phyloP scores from a whole-genome alignment of 2,329 filamentous ascomycete species.

The Colletotrichum siamense region DNA sequence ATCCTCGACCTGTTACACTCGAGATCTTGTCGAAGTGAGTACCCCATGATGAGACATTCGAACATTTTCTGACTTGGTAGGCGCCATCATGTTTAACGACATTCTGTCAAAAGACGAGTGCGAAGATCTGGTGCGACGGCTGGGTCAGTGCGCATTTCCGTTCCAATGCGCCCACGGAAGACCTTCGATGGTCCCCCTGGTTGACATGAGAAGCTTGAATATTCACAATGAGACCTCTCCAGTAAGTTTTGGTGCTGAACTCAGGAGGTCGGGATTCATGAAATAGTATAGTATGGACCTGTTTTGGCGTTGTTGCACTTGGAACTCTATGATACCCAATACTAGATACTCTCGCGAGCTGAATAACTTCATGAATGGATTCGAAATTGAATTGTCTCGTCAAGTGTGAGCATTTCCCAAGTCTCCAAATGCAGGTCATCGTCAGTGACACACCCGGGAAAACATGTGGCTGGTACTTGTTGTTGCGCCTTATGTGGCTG shows the following conservation, averaged over 20 bases:
- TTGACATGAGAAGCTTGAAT: constrained; percentile 48
- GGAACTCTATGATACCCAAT: neutral
- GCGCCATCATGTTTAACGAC: constrained; percentile 88
- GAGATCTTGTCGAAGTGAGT: constrained; percentile 72
- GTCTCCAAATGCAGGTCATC: neutral
- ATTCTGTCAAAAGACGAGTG: constrained; percentile 64
- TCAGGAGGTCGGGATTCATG: neutral
- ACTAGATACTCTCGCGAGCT: neutral
- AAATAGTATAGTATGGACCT: neutral
- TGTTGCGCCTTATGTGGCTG: neutral
- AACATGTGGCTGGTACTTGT: neutral
- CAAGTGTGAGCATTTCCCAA: neutral
- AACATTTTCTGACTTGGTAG: constrained; percentile 31
- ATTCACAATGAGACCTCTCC: neutral
- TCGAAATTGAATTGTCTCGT: neutral
- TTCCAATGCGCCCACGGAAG: constrained; percentile 86
- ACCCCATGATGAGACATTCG: neutral
- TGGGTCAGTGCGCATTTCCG: constrained; percentile 73
- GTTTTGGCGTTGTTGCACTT: neutral
- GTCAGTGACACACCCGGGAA: neutral
- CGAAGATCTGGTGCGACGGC: constrained; percentile 54
- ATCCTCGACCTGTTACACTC: constrained; percentile 81
- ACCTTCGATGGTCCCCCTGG: constrained; percentile 68
- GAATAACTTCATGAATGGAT: neutral
- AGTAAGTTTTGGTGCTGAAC: constrained; percentile 10